Evolutionary conservation across 495 filamentous ascomycete genomes (phyloP).

Genomic region (Pyronema domesticum): DNA sequence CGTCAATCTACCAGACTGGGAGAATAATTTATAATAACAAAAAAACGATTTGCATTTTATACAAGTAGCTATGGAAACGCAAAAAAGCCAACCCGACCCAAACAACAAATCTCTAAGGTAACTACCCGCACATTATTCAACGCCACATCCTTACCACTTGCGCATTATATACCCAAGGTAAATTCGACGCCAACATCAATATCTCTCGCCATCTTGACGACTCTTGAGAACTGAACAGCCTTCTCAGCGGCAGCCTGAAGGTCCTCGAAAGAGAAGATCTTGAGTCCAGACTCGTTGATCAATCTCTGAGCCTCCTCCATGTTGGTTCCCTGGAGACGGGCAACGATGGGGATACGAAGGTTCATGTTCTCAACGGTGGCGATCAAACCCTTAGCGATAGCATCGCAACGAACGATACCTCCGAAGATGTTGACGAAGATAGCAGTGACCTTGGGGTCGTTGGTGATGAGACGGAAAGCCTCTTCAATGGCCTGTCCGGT

Average conservation of each 20-base stretch:
- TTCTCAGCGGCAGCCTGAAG: constrained; percentile 95
- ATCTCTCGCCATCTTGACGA: constrained; percentile 96
- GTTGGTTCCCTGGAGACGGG: constrained; percentile 93
- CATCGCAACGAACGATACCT: constrained; percentile 94
- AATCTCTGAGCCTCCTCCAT: constrained; percentile 88
- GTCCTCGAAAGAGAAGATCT: constrained; percentile 99
- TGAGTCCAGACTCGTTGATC: constrained; percentile 93
- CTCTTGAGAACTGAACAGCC: constrained; percentile 94
- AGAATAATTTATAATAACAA: too few species aligned
- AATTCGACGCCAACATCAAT: constrained; percentile 98
- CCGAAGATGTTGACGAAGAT: constrained; percentile 99
- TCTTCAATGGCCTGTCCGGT: constrained; percentile 91
- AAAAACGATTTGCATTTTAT: too few species aligned
- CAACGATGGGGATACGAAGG: constrained; percentile 88
- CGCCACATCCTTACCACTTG: not conserved
- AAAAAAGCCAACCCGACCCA: too few species aligned
- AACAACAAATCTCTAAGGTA: too few species aligned
- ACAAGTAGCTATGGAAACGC: too few species aligned
- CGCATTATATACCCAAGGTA: constrained; percentile 69
- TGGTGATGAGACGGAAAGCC: constrained; percentile 95
- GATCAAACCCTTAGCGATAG: constrained; percentile 91
- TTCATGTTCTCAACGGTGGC: constrained; percentile 84
- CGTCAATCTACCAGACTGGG: too few species aligned
- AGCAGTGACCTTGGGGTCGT: constrained; percentile 92
- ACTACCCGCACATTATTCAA: not conserved